phyloP scores from a whole-genome alignment of 2,329 filamentous ascomycete genomes.

The Phialemonium atrogriseum region DNA sequence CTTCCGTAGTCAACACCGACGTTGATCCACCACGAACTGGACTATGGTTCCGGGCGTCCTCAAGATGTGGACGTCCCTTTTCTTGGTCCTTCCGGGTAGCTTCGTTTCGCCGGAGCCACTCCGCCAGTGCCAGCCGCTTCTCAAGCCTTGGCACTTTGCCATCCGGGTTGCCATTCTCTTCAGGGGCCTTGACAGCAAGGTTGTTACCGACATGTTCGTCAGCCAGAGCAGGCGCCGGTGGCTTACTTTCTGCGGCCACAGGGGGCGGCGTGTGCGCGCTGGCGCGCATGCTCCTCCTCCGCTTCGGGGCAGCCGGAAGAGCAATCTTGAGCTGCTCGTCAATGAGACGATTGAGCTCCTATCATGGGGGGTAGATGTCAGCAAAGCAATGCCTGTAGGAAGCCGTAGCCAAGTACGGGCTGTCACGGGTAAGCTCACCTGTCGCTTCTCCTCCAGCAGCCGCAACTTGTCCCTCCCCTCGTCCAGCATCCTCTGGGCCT shows the following conservation, averaged over 20 bases:
- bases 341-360: conserved; percentile 34
- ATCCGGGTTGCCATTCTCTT: conserved; percentile 1
- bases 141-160: too few relatives aligned
- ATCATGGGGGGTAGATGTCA: conserved; percentile 3
- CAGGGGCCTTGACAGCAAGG: conserved; percentile 10
- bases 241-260: conserved; percentile 8
- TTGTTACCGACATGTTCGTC: conserved; percentile 5
- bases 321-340: conserved; percentile 30
- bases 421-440: conserved; percentile 13
- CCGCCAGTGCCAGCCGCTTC: too few relatives aligned
- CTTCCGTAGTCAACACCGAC: too few relatives aligned
- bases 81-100: too few relatives aligned
- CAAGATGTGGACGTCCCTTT: too few relatives aligned
- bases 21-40: too few relatives aligned
- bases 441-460: conserved; percentile 24
- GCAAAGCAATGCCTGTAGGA: too few relatives aligned
- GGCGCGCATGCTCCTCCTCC: conserved; percentile 12
- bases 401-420: too few relatives aligned
- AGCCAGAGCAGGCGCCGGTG: conserved; percentile 5
- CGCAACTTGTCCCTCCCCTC: conserved; percentile 23
- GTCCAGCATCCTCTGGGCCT: conserved; percentile 18
- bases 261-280: conserved; percentile 3
- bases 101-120: too few relatives aligned
- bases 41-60: too few relatives aligned
- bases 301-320: conserved; percentile 18